A percentile compares a stretch with the other conserved stretches of the same genome.
Conservation (phyloP, 176 grass and related monocot genomes). For the Bonia amplexicaulis region DNA sequence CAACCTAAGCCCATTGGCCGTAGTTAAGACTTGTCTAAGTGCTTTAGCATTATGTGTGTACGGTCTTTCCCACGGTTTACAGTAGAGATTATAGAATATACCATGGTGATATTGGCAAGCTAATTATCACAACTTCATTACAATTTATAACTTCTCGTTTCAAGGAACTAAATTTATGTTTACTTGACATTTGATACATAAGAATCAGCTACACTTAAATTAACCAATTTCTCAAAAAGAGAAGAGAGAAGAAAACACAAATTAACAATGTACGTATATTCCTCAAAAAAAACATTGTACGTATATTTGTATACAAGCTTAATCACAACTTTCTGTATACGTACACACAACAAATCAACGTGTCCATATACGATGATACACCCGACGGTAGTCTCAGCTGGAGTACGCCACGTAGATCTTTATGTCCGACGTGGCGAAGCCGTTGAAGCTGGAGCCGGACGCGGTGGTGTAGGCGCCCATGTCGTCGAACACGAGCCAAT, state of each 20-base stretch:
- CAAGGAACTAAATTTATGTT: neutral
- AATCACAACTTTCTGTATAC: neutral
- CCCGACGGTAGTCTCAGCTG: neutral
- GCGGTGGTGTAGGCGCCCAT: conserved; percentile 41
- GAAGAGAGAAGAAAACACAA: neutral
- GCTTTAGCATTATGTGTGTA: no score
- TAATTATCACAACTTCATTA: neutral
- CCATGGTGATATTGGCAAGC: neutral
- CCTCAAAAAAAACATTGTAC: neutral
- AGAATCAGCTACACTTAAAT: neutral
- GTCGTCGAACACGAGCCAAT: conserved; percentile 44
- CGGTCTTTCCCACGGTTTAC: no score
- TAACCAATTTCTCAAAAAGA: neutral
- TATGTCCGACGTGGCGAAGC: conserved; percentile 22
- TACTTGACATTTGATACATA: neutral
- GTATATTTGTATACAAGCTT: neutral
- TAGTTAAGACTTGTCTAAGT: neutral
- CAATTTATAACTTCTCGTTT: neutral
- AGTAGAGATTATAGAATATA: no score
- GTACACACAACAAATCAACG: neutral
- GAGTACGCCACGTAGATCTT: conserved; percentile 36
- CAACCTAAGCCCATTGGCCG: neutral
- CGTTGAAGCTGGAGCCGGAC: conserved; percentile 32
- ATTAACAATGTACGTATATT: neutral
- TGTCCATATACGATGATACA: neutral